These are phyloP conservation scores for Candida orba DNA, from an alignment of 805 yeast species.

Conservation along the genomic window DNA sequence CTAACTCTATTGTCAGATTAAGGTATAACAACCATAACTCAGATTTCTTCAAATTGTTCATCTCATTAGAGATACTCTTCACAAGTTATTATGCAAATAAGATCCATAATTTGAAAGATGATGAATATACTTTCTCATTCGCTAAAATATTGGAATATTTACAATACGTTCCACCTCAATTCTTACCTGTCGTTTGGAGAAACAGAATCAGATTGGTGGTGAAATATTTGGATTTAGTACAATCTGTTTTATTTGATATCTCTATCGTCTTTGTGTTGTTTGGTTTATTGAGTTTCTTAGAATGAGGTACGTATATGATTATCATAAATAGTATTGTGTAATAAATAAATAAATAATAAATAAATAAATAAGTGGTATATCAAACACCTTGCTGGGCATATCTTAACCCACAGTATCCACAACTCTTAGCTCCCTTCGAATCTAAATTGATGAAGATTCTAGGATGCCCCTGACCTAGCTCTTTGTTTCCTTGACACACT, in stretches of 20 bases:
- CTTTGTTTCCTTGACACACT: slow-evolving; percentile 77
- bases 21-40: slow-evolving; percentile 1
- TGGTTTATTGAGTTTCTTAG: slow-evolving; percentile 15
- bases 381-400: slow-evolving; percentile 28
- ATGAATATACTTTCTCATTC: slow-evolving; percentile 19
- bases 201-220: slow-evolving; percentile 16
- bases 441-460: slow-evolving; percentile 76
- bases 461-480: slow-evolving; percentile 75
- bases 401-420: slow-evolving; percentile 78
- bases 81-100: slow-evolving; percentile 14
- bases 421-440: slow-evolving; percentile 60
- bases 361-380: slow-evolving; percentile 3
- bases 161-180: slow-evolving; percentile 15
- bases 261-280: slow-evolving; percentile 16
- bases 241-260: slow-evolving; percentile 19
- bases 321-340: background rate
- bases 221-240: slow-evolving; percentile 20
- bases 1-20: slow-evolving; percentile 7
- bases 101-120: slow-evolving; percentile 7
- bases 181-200: slow-evolving; percentile 14
- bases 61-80: slow-evolving; percentile 15
- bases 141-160: slow-evolving; percentile 18
- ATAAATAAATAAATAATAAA: slow-evolving; percentile 7
- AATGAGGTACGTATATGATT: background rate
- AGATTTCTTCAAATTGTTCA: slow-evolving; percentile 13